These are phyloP conservation scores for Fusarium aywerte DNA, from an alignment of 2,329 filamentous ascomycete genomes.

Conservation along the genomic window DNA sequence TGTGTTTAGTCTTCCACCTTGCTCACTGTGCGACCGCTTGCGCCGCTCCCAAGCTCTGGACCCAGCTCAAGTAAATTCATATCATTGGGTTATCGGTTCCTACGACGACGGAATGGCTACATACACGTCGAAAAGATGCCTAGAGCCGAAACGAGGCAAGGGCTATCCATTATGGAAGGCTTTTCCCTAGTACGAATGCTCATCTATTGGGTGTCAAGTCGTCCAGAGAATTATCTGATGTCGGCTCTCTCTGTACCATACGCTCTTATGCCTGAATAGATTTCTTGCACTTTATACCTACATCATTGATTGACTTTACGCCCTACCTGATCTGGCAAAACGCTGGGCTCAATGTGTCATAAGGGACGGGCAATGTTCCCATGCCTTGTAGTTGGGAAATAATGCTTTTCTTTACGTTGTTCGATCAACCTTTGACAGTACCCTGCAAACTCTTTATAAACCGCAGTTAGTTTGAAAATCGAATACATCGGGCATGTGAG, in stretches of 20 bases:
- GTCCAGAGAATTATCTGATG: conserved; percentile 31
- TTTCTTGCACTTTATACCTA: conserved; percentile 38
- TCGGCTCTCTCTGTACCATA: conserved; percentile 48
- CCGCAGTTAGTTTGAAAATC: background rate
- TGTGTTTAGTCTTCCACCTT: conserved; percentile 88
- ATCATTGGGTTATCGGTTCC: conserved; percentile 30
- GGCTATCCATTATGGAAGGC: conserved; percentile 23
- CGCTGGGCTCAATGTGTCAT: background rate
- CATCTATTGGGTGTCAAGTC: conserved; percentile 37
- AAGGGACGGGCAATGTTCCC: background rate
- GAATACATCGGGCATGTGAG: conserved; percentile 10
- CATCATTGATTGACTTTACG: conserved; percentile 15
- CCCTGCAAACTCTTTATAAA: background rate
- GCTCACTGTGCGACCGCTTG: conserved; percentile 93
- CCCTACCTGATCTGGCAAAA: background rate
- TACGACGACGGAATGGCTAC: conserved; percentile 41
- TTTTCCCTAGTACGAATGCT: conserved; percentile 43
- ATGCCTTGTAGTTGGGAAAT: too few relatives aligned
- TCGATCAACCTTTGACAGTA: too few relatives aligned
- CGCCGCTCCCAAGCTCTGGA: conserved; percentile 96
- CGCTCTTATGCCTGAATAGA: conserved; percentile 50
- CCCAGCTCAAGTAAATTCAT: conserved; percentile 81
- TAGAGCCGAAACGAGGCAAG: conserved; percentile 41
- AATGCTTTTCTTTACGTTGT: background rate
- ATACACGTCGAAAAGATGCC: conserved; percentile 41